These are phyloP conservation scores for Kazachstania psychrophila DNA, from an alignment of 805 yeast genomes.

Conservation along the genomic window DNA sequence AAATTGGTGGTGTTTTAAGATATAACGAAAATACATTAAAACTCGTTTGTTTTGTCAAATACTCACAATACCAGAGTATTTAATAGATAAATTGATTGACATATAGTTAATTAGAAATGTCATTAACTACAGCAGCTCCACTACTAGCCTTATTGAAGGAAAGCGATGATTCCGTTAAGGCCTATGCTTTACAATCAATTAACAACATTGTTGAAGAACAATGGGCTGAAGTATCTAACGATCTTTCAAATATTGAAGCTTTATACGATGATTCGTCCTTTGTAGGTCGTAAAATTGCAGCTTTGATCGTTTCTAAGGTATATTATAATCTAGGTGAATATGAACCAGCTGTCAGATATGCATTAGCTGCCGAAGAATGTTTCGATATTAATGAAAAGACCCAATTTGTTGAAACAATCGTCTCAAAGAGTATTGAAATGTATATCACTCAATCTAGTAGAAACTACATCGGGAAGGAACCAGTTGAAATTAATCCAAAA, in stretches of 20 bases:
- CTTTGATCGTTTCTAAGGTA: conserved; percentile 83
- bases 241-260: conserved; percentile 79
- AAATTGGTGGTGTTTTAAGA: too few relatives aligned
- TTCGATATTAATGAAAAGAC: conserved; percentile 63
- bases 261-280: conserved; percentile 77
- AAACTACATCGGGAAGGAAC: conserved; percentile 22
- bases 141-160: conserved; percentile 83
- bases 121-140: conserved; percentile 81
- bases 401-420: conserved; percentile 90
- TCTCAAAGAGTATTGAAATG: conserved; percentile 81
- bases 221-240: conserved; percentile 97
- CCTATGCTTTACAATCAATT: conserved; percentile 76
- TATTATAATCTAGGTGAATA: conserved; percentile 90
- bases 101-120: too few relatives aligned
- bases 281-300: conserved; percentile 73
- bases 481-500: conserved; percentile 43
- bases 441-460: conserved; percentile 60
- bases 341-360: conserved; percentile 80
- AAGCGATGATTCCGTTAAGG: conserved; percentile 63
- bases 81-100: too few relatives aligned
- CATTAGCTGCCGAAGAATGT: conserved; percentile 72
- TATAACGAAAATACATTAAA: too few relatives aligned
- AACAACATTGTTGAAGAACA: conserved; percentile 78
- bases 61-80: too few relatives aligned
- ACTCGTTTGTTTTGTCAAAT: too few relatives aligned